Percentiles rank a stretch among this genome's conserved stretches.
Evolutionary conservation across 83 land plant species (phyloP).

Genomic region (Isoetes engelmannii): DNA sequence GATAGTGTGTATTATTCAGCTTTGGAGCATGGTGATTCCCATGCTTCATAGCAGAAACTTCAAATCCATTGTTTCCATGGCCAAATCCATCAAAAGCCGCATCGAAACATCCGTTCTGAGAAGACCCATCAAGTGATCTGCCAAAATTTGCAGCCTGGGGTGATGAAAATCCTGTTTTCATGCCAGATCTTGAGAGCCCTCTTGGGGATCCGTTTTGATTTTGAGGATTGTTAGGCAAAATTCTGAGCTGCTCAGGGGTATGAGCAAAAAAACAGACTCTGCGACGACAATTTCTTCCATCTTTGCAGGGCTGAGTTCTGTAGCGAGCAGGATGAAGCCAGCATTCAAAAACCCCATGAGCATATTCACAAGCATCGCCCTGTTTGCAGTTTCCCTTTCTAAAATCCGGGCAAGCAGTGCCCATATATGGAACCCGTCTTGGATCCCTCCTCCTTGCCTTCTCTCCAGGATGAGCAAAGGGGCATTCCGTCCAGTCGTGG

Average conservation of each 20-base stretch:
- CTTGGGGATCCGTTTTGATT: neutral
- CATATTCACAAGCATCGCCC: slow-evolving; percentile 49
- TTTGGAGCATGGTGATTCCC: no score
- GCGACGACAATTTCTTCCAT: slow-evolving; percentile 42
- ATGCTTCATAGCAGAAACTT: neutral
- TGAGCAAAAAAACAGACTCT: slow-evolving; percentile 61
- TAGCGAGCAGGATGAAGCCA: slow-evolving; percentile 62
- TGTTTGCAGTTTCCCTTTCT: slow-evolving; percentile 41
- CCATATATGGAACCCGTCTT: slow-evolving; percentile 36
- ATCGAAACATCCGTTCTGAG: neutral
- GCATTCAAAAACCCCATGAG: slow-evolving; percentile 60
- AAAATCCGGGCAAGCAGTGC: slow-evolving; percentile 40
- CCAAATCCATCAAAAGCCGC: neutral
- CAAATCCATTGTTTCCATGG: neutral
- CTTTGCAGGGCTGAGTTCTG: slow-evolving; percentile 55
- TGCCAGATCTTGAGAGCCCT: neutral
- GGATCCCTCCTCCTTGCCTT: slow-evolving; percentile 61
- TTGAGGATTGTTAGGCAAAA: slow-evolving; percentile 9
- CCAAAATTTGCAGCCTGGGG: neutral
- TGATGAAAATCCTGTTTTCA: neutral
- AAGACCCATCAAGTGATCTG: neutral
- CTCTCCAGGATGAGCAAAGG: slow-evolving; percentile 57
- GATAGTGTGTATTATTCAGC: no score
- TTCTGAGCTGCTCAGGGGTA: slow-evolving; percentile 42
- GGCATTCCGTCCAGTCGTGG: slow-evolving; percentile 69